Evolutionary conservation across 2,329 filamentous ascomycete genomes (phyloP).

Genomic region (Colletotrichum sp.): DNA sequence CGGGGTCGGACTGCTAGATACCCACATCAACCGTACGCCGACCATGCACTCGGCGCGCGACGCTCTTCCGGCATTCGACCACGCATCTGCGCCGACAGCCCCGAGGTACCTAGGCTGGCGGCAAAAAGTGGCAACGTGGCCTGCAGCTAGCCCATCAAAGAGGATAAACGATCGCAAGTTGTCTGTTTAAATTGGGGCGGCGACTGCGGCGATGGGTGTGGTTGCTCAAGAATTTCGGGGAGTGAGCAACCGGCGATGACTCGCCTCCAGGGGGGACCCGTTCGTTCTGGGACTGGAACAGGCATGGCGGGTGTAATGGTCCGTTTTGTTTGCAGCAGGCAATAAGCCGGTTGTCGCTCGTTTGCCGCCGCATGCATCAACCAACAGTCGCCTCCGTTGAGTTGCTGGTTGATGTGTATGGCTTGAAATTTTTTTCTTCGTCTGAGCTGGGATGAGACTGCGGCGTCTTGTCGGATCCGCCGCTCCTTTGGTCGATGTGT

Average conservation of each 20-base stretch:
- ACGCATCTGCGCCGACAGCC: neutral
- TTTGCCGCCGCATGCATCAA: slow-evolving; percentile 17
- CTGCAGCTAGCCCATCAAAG: slow-evolving; percentile 28
- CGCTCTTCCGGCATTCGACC: slow-evolving; percentile 30
- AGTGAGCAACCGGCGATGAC: neutral
- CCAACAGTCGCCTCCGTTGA: neutral
- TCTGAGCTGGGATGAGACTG: neutral
- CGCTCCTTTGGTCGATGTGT: slow-evolving; percentile 4
- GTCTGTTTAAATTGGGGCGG: neutral
- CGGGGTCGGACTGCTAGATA: slow-evolving; percentile 30
- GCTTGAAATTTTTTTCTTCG: neutral
- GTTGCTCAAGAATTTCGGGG: neutral
- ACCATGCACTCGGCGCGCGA: slow-evolving; percentile 27
- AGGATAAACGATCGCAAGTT: slow-evolving; percentile 1
- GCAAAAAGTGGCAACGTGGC: slow-evolving; percentile 35
- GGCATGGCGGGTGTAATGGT: neutral
- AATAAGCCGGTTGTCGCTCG: neutral
- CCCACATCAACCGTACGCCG: slow-evolving; percentile 32
- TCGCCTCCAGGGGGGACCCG: neutral
- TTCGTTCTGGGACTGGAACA: neutral
- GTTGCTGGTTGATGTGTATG: neutral
- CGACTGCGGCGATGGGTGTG: neutral
- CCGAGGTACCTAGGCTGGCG: slow-evolving; percentile 27
- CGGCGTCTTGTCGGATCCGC: neutral
- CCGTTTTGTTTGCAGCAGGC: slow-evolving; percentile 7